Evolutionary conservation across 495 filamentous ascomycete genomes (phyloP), one percentile per base, ranked within the genome.

Genomic region (Podospora australis): DNA sequence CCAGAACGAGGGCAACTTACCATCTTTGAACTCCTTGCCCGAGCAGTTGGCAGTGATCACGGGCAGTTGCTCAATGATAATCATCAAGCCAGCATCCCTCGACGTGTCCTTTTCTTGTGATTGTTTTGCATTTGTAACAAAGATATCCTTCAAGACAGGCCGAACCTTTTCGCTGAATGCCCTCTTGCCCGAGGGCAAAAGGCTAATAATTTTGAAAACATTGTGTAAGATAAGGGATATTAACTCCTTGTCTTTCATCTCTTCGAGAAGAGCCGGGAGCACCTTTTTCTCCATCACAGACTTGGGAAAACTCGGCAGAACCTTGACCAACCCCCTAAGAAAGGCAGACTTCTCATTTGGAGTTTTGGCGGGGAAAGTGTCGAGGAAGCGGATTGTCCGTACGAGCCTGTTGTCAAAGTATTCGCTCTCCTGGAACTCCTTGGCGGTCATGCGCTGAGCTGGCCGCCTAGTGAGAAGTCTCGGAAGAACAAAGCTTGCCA

Each of bases 391-490:
- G 44, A 98, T 90, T 0, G 94, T 92, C 1, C 89, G 92, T 21
- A 98, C 86, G 19, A 98, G 74, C 42, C 96, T 89, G 60, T 96
- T 97, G 63, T 97, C 88, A 53, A 98, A 98, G 61, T 94, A 98
- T 50, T 81, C 79, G 49, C 87, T 90, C 61, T 95, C 81, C 60
- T 98, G 91, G 50, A 98, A 97, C 53, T 95, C 90, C 43, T 81
- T 79, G 28, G 91, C 94, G 46, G 80, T 91, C 71, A 95, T 80
- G 23, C 92, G 78, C 56, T 92, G 83, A 1, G 88, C 87, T 1
- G 92, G 87, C 42, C 88, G 74, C 46, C 94, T 76, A 0, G 92
- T 90, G 48, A 97, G 87, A 23, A 97, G 74, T 32, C 81, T 73
- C 2, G 92, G 87, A 16, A 98, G 70, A 0, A 96, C 83, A 32